Base-by-base conservation (phyloP, 1,139 yeast genomes). In the Candida frijolesensis region DNA sequence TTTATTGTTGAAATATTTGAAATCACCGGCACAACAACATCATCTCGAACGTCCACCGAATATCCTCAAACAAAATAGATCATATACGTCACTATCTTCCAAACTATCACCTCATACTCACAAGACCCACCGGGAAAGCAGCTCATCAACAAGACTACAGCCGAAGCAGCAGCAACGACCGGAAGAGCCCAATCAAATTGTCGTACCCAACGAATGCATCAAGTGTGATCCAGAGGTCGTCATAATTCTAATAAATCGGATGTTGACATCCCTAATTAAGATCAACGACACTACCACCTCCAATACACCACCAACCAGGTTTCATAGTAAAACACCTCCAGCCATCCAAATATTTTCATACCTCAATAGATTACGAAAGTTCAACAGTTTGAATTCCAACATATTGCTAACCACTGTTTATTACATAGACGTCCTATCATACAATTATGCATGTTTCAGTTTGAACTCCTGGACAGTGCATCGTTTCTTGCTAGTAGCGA, bases 241-340 rank as follows among this genome's bases (percentile, higher is more conserved):
- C 43, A 83, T 91, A 40, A 73, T 79, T 0, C 72, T 92, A 34
- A 85, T 92, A 30, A 76, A 96, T 1, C 73, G 96, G 50, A 90
- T 92, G 96, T 72, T 94, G 35, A 80, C 82, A 48, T 87, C 88
- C 44, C 73, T 90, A 30, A 87, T 89, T 33, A 69, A 74, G 22
- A 72, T 88, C 46, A 90, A 90, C 64, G 96, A 90, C 63, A 71
- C 72, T 44, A 57, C 27, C n/a, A 37, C 49, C n/a, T 25, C 53
- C 8, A 56, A 56, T 29, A 53, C 46, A 41, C 54, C 78, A 42
- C 74, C 94, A 47, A 94, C 99, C 0, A 76, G 98, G 57, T 94
- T 92, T 65, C 99, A 94, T 66, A 91, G 97, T 4, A 71, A 97
- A 54, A 85, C 95, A 0, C 97, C 97, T 1, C 98, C 99, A 0